Percentiles rank a stretch among this genome's conserved stretches.
These are phyloP conservation scores for Panicum miliaceum DNA, from an alignment of 176 grass and related monocot genomes.

Conservation along the genomic window DNA sequence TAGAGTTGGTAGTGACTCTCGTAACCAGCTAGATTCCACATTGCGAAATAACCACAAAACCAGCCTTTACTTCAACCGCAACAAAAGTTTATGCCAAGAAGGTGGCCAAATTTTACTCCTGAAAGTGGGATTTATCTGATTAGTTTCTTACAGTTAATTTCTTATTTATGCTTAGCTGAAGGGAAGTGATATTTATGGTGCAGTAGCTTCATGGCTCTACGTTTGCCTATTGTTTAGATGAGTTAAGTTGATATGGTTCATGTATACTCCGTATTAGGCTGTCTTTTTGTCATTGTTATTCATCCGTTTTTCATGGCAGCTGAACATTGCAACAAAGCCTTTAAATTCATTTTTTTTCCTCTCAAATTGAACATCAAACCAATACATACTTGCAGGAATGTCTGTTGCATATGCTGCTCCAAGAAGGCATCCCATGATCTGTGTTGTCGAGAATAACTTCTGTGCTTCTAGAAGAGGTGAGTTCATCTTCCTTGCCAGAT, in stretches of 20 bases:
- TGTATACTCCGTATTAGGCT: not conserved
- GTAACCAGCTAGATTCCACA: not conserved
- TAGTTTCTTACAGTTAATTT: not conserved
- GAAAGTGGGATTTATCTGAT: not conserved
- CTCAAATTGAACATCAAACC: slow-evolving; percentile 18
- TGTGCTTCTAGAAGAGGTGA: slow-evolving; percentile 97
- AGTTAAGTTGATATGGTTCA: not conserved
- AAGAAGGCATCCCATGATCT: slow-evolving; percentile 82
- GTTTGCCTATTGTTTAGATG: slow-evolving; percentile 21
- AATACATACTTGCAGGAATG: slow-evolving; percentile 66
- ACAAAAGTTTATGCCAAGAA: not conserved
- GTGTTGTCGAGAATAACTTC: slow-evolving; percentile 85
- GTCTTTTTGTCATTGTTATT: slow-evolving; percentile 5
- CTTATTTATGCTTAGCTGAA: not conserved
- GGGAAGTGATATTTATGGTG: not conserved
- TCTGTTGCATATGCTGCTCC: slow-evolving; percentile 90
- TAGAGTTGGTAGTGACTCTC: not conserved
- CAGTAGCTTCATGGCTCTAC: not conserved
- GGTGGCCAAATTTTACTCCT: not conserved
- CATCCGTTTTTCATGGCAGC: slow-evolving; percentile 14
- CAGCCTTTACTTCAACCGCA: not conserved
- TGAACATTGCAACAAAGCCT: not conserved
- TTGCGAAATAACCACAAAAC: not conserved
- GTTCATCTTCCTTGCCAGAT: slow-evolving; percentile 23
- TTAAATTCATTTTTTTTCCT: slow-evolving; percentile 15